Evolutionary conservation across 2,329 filamentous ascomycete species (phyloP).

Genomic region (Aspergillus brasiliensis): DNA sequence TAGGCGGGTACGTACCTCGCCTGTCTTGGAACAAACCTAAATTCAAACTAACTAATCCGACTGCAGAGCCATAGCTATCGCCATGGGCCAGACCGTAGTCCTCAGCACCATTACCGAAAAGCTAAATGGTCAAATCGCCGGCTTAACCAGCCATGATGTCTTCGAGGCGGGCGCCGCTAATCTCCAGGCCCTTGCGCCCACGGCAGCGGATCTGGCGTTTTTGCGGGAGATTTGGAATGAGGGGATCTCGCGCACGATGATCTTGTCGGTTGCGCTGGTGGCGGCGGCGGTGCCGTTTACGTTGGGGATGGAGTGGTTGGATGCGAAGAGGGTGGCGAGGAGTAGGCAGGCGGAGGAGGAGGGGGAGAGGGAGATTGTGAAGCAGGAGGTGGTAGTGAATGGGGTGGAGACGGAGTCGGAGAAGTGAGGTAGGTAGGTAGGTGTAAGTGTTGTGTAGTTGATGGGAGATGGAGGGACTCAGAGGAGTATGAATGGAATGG

Average conservation of each 20-base stretch:
- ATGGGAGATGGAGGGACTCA: too few relatives aligned
- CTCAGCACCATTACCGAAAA: not conserved
- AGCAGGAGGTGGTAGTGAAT: too few relatives aligned
- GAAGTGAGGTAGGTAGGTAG: too few relatives aligned
- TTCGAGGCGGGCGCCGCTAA: not conserved
- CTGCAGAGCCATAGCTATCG: not conserved
- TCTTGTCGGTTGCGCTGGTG: not conserved
- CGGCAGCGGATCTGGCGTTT: not conserved
- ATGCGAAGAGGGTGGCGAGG: not conserved
- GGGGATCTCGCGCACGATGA: not conserved
- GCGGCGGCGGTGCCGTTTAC: not conserved
- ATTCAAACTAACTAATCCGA: not conserved
- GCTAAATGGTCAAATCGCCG: not conserved
- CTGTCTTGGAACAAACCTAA: not conserved
- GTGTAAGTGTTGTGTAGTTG: too few relatives aligned
- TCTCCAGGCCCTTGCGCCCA: not conserved
- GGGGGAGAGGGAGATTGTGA: too few relatives aligned
- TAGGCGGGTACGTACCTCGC: not conserved
- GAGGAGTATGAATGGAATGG: too few relatives aligned
- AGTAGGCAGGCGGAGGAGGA: not conserved
- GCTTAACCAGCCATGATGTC: not conserved
- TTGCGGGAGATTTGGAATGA: not conserved
- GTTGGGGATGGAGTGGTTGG: not conserved
- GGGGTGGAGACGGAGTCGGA: too few relatives aligned
- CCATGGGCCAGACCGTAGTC: not conserved